These are phyloP conservation scores for Hordeum marinum DNA, from an alignment of 176 grass and related monocot species.

Conservation along the genomic window DNA sequence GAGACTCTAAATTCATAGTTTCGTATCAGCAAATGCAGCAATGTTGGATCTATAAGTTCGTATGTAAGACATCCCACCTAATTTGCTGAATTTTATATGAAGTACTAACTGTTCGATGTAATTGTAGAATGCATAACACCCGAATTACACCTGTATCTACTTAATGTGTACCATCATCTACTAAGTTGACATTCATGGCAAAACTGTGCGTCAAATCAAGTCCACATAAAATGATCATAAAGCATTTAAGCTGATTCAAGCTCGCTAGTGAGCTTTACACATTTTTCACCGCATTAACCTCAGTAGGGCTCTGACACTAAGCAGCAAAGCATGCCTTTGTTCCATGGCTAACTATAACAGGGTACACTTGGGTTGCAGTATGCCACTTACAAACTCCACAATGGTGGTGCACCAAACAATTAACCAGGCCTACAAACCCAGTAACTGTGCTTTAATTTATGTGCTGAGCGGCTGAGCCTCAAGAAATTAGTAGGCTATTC, in stretches of 20 bases:
- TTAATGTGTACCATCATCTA: background rate
- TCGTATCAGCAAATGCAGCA: background rate
- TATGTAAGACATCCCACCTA: background rate
- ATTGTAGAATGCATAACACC: background rate
- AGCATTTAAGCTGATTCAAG: background rate
- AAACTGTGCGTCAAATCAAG: background rate
- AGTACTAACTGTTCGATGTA: background rate
- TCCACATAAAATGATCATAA: background rate
- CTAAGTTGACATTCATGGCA: background rate
- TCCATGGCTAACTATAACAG: background rate
- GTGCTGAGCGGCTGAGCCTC: background rate
- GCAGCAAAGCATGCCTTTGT: background rate
- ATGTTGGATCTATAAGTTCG: background rate
- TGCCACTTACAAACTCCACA: background rate
- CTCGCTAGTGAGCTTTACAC: background rate
- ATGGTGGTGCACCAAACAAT: background rate
- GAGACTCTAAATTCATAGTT: background rate
- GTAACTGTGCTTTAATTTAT: background rate
- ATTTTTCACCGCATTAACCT: conserved; percentile 1
- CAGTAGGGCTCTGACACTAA: background rate
- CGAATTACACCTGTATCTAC: background rate
- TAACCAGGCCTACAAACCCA: background rate
- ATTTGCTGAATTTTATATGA: background rate
- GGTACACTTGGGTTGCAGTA: background rate
- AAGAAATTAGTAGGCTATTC: background rate